phyloP scores from a whole-genome alignment of 2,329 filamentous ascomycete genomes.

The Biscogniauxia marginata region DNA sequence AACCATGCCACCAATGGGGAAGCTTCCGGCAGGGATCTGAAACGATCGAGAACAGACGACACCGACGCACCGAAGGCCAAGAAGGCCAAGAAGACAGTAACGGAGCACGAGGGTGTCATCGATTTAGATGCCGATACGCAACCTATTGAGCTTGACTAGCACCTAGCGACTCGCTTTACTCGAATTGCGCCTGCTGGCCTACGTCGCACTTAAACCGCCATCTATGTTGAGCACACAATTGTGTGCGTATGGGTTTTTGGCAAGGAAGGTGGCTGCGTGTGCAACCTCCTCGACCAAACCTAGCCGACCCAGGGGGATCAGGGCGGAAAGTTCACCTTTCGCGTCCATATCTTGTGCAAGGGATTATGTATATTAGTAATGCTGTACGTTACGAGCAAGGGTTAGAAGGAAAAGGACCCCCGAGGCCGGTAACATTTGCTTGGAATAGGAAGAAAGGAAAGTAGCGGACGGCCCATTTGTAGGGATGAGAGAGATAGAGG shows the following conservation, averaged over 20 bases:
- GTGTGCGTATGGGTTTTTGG: conserved; percentile 76
- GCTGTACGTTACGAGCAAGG: conserved; percentile 18
- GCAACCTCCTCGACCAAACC: conserved; percentile 71
- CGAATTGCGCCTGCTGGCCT: conserved; percentile 20
- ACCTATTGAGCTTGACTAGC: background rate
- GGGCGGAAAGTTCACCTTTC: conserved; percentile 35
- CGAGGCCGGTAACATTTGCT: too few species aligned
- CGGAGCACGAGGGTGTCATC: conserved; percentile 45
- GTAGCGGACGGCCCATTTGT: too few species aligned
- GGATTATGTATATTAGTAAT: conserved; percentile 41
- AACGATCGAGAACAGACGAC: conserved; percentile 47
- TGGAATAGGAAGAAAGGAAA: too few species aligned
- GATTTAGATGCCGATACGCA: conserved; percentile 5
- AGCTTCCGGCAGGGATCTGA: conserved; percentile 39
- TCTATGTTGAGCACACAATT: conserved; percentile 86
- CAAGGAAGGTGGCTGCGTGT: conserved; percentile 78
- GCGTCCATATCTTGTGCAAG: conserved; percentile 25
- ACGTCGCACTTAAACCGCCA: conserved; percentile 73
- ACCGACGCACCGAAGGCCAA: conserved; percentile 46
- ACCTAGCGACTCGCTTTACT: background rate
- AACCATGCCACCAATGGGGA: conserved; percentile 39
- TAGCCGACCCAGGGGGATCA: conserved; percentile 66
- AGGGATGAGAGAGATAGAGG: conserved; percentile 11
- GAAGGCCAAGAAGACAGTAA: conserved; percentile 31
- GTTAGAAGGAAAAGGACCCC: conserved; percentile 9